Conservation (phyloP, 208 protist species). For the Strigomonas culicis region DNA sequence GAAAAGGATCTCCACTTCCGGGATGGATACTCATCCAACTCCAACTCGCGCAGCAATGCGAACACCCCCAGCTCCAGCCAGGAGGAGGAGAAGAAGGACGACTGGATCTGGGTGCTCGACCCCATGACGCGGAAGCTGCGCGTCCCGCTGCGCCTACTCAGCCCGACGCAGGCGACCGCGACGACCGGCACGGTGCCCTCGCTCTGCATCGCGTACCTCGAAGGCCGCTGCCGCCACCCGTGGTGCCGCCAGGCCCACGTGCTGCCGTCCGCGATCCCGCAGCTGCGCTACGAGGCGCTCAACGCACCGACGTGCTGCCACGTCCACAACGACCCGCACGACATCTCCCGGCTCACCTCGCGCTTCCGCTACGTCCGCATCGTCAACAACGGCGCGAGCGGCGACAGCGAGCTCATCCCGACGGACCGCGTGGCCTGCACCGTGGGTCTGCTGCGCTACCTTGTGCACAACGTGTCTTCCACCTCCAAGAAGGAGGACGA, state of each 20-base stretch:
- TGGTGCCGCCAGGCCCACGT: slow-evolving; percentile 90
- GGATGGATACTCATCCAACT: too few relatives aligned
- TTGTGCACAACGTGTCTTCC: slow-evolving; percentile 64
- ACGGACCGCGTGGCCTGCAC: slow-evolving; percentile 73
- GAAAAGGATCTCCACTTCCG: slow-evolving; percentile 11
- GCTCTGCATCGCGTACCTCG: slow-evolving; percentile 80
- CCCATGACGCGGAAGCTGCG: slow-evolving; percentile 84
- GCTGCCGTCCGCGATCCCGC: slow-evolving; percentile 54
- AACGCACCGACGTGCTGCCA: slow-evolving; percentile 83
- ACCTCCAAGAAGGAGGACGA: slow-evolving; percentile 27
- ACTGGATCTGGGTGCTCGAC: slow-evolving; percentile 89
- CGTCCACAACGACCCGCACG: slow-evolving; percentile 77
- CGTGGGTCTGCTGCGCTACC: slow-evolving; percentile 76
- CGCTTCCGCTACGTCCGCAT: slow-evolving; percentile 72
- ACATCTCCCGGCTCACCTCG: slow-evolving; percentile 56
- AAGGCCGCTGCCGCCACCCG: slow-evolving; percentile 82
- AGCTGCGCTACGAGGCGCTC: slow-evolving; percentile 80
- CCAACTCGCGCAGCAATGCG: too few relatives aligned
- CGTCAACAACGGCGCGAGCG: slow-evolving; percentile 41
- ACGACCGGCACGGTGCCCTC: slow-evolving; percentile 78
- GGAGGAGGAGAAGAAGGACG: slow-evolving; percentile 39
- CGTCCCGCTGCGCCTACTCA: slow-evolving; percentile 67
- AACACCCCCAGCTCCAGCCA: slow-evolving; percentile 19
- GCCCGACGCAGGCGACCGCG: slow-evolving; percentile 82
- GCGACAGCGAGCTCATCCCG: slow-evolving; percentile 67